These are phyloP conservation scores for Ogataea hybrid DNA, from an alignment of 1,139 yeast species.

Conservation along the genomic window DNA sequence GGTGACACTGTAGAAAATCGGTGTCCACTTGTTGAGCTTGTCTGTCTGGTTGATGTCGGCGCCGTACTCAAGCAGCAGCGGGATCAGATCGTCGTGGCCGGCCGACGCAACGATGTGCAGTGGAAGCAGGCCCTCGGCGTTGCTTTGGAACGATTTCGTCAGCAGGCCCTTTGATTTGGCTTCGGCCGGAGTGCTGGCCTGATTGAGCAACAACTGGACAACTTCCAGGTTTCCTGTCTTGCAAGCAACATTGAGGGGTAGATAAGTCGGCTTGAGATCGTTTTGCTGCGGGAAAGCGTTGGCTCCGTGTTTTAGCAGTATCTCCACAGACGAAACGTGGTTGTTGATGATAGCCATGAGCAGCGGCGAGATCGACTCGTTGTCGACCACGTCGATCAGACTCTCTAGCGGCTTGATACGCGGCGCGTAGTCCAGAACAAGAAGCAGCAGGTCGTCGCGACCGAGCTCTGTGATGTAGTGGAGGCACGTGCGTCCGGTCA, in stretches of 20 bases:
- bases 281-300: slow-evolving; percentile 54
- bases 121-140: slow-evolving; percentile 87
- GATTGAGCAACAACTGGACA: slow-evolving; percentile 55
- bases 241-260: slow-evolving; percentile 90
- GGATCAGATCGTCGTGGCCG: slow-evolving; percentile 70
- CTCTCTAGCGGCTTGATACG: slow-evolving; percentile 2
- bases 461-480: slow-evolving; percentile 85
- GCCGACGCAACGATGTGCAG: slow-evolving; percentile 85
- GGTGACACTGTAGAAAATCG: slow-evolving; percentile 84
- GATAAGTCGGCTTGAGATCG: slow-evolving; percentile 55
- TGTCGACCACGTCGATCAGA: slow-evolving; percentile 53
- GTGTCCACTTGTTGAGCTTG: slow-evolving; percentile 90
- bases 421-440: slow-evolving; percentile 31
- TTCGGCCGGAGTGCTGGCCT: slow-evolving; percentile 35
- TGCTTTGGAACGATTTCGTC: slow-evolving; percentile 47
- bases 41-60: slow-evolving; percentile 80
- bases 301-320: slow-evolving; percentile 49
- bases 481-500: slow-evolving; percentile 78
- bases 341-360: slow-evolving; percentile 74
- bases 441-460: slow-evolving; percentile 51
- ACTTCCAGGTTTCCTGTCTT: slow-evolving; percentile 76
- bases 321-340: slow-evolving; percentile 53
- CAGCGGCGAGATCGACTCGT: slow-evolving; percentile 78
- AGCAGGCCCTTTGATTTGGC: slow-evolving; percentile 29
- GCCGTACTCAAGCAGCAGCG: slow-evolving; percentile 66